A percentile compares a stretch with the other conserved stretches of the same genome.
Evolutionary conservation across 2,329 filamentous ascomycete species (phyloP).

Genomic region (Podosphaera aphanis): DNA sequence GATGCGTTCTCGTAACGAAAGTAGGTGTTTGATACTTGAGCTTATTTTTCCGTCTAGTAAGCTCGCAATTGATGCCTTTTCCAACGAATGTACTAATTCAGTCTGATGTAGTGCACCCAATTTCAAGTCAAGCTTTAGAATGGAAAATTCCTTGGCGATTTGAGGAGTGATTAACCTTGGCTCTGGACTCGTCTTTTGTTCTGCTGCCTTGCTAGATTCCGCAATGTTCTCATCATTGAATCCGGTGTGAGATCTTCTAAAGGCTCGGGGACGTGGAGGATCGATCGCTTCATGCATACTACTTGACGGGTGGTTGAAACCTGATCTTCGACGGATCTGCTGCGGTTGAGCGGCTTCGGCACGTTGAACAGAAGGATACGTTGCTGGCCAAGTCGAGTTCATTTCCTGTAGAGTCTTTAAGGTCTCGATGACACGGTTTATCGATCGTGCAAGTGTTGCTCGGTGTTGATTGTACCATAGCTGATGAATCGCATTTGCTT

Average conservation of each 20-base stretch:
- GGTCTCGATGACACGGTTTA: slow-evolving; percentile 65
- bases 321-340: slow-evolving; percentile 32
- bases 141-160: slow-evolving; percentile 85
- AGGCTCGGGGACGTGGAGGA: slow-evolving; percentile 22
- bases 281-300: slow-evolving; percentile 7
- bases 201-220: slow-evolving; percentile 53
- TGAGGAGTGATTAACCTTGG: slow-evolving; percentile 75
- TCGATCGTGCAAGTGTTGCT: slow-evolving; percentile 64
- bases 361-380: slow-evolving; percentile 69
- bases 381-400: slow-evolving; percentile 80
- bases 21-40: slow-evolving; percentile 76
- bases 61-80: slow-evolving; percentile 75
- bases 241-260: slow-evolving; percentile 51
- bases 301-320: slow-evolving; percentile 31
- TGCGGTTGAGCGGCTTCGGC: slow-evolving; percentile 22
- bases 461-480: slow-evolving; percentile 88
- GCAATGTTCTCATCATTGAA: slow-evolving; percentile 31
- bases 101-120: slow-evolving; percentile 66
- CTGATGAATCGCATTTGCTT: slow-evolving; percentile 73
- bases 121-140: slow-evolving; percentile 85
- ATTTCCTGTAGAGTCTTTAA: slow-evolving; percentile 66
- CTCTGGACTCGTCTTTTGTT: slow-evolving; percentile 36
- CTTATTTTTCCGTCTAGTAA: slow-evolving; percentile 84
- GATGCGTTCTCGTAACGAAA: slow-evolving; percentile 71
- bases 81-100: slow-evolving; percentile 80